These are phyloP conservation scores for Podaxis sp. DNA, from an alignment of 768 basidiomycete genomes.

Conservation along the genomic window DNA sequence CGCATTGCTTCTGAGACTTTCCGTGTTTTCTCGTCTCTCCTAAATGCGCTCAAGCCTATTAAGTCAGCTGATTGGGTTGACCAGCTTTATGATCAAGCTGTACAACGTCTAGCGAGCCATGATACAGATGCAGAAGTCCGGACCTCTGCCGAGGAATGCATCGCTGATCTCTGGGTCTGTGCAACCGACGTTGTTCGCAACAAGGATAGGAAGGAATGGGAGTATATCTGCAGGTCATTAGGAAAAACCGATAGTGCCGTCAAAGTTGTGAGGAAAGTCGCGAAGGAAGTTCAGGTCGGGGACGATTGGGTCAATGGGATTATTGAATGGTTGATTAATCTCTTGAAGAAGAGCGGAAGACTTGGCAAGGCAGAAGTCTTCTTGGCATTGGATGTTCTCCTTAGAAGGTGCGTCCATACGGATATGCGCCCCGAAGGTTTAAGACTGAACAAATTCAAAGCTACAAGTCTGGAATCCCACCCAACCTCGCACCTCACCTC, in stretches of 20 bases:
- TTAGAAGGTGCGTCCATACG: slow-evolving; percentile 52
- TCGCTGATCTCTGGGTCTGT: slow-evolving; percentile 87
- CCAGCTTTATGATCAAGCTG: slow-evolving; percentile 71
- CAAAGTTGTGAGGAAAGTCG: slow-evolving; percentile 82
- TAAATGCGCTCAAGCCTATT: slow-evolving; percentile 73
- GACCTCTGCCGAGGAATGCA: slow-evolving; percentile 73
- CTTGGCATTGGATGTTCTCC: slow-evolving; percentile 67
- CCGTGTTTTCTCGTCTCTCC: slow-evolving; percentile 80
- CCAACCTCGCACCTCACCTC: slow-evolving; percentile 58
- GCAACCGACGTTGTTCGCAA: slow-evolving; percentile 70
- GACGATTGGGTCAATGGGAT: slow-evolving; percentile 83
- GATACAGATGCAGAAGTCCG: slow-evolving; percentile 94
- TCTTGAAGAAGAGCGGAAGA: slow-evolving; percentile 79
- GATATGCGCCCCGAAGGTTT: neutral
- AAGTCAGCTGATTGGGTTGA: slow-evolving; percentile 68
- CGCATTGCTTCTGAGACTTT: slow-evolving; percentile 88
- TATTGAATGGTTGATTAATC: slow-evolving; percentile 70
- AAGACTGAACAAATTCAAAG: slow-evolving; percentile 21
- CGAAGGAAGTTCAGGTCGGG: slow-evolving; percentile 64
- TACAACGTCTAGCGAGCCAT: slow-evolving; percentile 66
- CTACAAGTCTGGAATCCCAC: slow-evolving; percentile 47
- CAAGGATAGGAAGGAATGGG: slow-evolving; percentile 78
- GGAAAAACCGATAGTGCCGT: slow-evolving; percentile 78
- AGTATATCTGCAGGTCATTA: slow-evolving; percentile 66
- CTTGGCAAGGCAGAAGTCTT: slow-evolving; percentile 81